Conservation (phyloP, 192 early-diverging fungal species). For the Rhizoclosmatium sp. region DNA sequence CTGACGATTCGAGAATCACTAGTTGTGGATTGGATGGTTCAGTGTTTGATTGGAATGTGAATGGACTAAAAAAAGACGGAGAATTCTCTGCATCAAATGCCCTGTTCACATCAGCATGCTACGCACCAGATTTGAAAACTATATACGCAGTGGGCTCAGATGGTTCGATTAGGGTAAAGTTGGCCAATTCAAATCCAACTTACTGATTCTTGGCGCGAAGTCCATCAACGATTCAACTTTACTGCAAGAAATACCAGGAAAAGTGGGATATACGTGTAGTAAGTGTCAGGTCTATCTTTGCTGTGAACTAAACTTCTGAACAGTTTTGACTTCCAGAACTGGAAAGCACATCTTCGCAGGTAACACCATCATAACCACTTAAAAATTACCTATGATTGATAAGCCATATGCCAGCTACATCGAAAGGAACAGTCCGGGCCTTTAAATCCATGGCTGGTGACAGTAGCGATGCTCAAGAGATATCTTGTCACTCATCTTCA, state of each 20-base stretch:
- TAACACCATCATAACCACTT: neutral
- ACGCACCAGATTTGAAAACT: constrained; percentile 46
- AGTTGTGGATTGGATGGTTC: constrained; percentile 61
- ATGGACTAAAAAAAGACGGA: constrained; percentile 41
- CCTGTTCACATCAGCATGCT: constrained; percentile 44
- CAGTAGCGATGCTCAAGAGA: constrained; percentile 43
- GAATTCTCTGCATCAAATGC: constrained; percentile 35
- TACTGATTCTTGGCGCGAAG: constrained; percentile 19
- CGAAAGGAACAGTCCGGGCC: constrained; percentile 48
- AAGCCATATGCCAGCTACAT: constrained; percentile 40
- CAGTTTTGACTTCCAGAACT: constrained; percentile 43
- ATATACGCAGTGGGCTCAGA: constrained; percentile 54
- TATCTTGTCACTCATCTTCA: constrained; percentile 44
- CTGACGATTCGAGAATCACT: constrained; percentile 59
- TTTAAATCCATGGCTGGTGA: constrained; percentile 53
- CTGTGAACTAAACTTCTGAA: neutral
- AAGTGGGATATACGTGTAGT: constrained; percentile 39
- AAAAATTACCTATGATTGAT: neutral
- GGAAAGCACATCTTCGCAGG: constrained; percentile 47
- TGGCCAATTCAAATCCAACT: neutral
- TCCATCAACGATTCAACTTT: constrained; percentile 48
- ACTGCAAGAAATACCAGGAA: constrained; percentile 41
- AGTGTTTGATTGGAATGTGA: constrained; percentile 59
- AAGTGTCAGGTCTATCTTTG: neutral
- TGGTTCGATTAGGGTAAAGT: constrained; percentile 37